phyloP scores from a whole-genome alignment of 2,329 filamentous ascomycete genomes.

The Chaetomium olivaceum region DNA sequence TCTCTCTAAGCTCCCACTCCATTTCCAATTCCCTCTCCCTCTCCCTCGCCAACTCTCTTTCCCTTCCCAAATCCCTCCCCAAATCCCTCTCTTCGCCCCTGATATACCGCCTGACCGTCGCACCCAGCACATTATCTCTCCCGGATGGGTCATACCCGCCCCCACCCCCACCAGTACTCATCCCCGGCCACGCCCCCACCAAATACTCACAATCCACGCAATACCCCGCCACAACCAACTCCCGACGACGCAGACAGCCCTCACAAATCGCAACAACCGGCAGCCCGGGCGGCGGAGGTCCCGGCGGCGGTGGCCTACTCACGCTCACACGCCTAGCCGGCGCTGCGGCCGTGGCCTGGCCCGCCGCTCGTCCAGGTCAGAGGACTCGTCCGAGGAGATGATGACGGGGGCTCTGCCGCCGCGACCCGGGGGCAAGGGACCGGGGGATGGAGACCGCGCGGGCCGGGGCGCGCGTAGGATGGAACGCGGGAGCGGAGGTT shows the following conservation, averaged over 20 bases:
- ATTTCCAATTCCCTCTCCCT: conserved; percentile 1
- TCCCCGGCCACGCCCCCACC: neutral
- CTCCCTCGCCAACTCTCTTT: conserved; percentile 1
- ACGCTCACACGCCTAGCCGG: neutral
- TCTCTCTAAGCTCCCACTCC: neutral
- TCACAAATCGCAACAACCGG: conserved; percentile 7
- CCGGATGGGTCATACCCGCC: neutral
- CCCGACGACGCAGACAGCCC: neutral
- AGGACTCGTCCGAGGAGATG: neutral
- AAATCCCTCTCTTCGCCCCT: conserved; percentile 1
- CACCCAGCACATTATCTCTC: neutral
- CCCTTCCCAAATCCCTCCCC: neutral
- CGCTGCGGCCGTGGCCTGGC: neutral
- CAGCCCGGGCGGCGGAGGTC: neutral
- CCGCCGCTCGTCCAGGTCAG: neutral
- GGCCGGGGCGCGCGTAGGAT: neutral
- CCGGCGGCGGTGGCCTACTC: neutral
- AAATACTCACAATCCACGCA: conserved; percentile 18
- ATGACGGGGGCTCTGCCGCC: neutral
- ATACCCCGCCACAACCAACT: neutral
- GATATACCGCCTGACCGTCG: neutral
- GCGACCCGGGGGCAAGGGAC: neutral
- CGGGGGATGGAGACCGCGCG: neutral
- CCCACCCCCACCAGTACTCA: neutral
- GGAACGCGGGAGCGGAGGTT: neutral